Evolutionary conservation across 495 filamentous ascomycete genomes (phyloP).

Genomic region (Lichina pygmaea): DNA sequence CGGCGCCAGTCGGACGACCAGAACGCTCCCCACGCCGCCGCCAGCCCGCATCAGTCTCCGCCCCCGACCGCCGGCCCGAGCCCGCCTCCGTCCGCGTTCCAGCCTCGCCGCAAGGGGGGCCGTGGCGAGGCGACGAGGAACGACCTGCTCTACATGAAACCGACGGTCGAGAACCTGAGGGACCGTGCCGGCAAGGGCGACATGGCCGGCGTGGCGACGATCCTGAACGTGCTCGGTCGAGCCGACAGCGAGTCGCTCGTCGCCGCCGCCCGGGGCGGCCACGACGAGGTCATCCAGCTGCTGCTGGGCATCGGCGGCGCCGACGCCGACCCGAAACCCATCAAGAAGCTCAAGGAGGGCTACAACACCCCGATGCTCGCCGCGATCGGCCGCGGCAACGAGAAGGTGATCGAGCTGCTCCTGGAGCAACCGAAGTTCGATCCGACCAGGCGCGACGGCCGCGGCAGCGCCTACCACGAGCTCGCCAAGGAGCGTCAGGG

Average conservation of each 20-base stretch:
- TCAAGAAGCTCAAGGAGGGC: conserved; percentile 17
- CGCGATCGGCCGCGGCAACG: conserved; percentile 74
- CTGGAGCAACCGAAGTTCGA: conserved; percentile 55
- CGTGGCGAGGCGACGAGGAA: conserved; percentile 33
- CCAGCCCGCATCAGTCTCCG: conserved; percentile 13
- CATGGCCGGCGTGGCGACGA: conserved; percentile 45
- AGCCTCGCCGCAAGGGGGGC: conserved; percentile 23
- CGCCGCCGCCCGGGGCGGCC: conserved; percentile 76
- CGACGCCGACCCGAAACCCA: conserved; percentile 52
- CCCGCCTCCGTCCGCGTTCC: conserved; percentile 19
- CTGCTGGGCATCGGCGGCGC: conserved; percentile 57
- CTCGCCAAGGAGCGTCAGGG: conserved; percentile 58
- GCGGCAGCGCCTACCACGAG: conserved; percentile 57
- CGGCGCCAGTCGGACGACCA: conserved; percentile 10
- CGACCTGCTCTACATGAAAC: conserved; percentile 31
- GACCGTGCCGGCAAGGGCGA: conserved; percentile 67
- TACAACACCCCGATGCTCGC: conserved; percentile 78
- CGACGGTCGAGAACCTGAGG: conserved; percentile 41
- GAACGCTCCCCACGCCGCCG: conserved; percentile 13
- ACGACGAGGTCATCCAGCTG: conserved; percentile 62
- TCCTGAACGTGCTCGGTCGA: conserved; percentile 47
- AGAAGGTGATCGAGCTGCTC: conserved; percentile 54
- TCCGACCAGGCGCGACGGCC: conserved; percentile 36
- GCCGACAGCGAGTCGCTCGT: conserved; percentile 70
- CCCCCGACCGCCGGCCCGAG: conserved; percentile 44